A percentile compares a stretch with the other conserved stretches of the same genome.
Evolutionary conservation across 202 grass and related monocot species (phyloP).

Genomic region (Setaria italica): DNA sequence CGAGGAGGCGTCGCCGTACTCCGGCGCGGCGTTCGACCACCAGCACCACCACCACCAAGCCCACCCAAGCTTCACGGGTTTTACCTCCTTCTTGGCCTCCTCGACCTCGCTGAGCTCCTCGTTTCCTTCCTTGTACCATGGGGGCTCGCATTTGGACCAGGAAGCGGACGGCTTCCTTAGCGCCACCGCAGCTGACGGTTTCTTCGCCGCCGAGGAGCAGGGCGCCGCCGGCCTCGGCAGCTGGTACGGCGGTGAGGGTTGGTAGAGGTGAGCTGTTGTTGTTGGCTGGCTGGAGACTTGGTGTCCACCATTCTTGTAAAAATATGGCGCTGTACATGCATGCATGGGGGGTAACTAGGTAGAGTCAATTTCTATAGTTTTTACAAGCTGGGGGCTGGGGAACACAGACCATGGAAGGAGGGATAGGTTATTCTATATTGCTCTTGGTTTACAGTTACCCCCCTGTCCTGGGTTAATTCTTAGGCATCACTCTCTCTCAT

Average conservation of each 20-base stretch:
- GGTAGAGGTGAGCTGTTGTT: slow-evolving; percentile 36
- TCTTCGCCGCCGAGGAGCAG: slow-evolving; percentile 55
- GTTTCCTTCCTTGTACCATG: slow-evolving; percentile 49
- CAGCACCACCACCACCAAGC: neutral
- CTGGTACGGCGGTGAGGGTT: slow-evolving; percentile 60
- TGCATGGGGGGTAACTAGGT: slow-evolving; percentile 41
- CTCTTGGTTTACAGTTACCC: slow-evolving; percentile 4
- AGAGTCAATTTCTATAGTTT: slow-evolving; percentile 46
- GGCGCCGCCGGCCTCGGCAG: slow-evolving; percentile 22
- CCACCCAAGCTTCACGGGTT: slow-evolving; percentile 44
- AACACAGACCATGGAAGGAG: neutral
- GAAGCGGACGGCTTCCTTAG: slow-evolving; percentile 40
- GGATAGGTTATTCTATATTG: neutral
- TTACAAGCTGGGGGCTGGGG: slow-evolving; percentile 15
- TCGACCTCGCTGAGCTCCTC: slow-evolving; percentile 42
- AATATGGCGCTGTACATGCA: slow-evolving; percentile 46
- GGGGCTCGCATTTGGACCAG: slow-evolving; percentile 35
- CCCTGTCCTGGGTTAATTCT: neutral
- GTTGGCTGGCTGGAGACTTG: neutral
- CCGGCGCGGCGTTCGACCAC: slow-evolving; percentile 35
- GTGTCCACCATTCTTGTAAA: slow-evolving; percentile 40
- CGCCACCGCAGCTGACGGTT: neutral
- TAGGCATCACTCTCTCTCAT: neutral
- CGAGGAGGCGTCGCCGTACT: slow-evolving; percentile 57
- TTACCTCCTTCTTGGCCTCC: slow-evolving; percentile 44